Percentiles rank a stretch among this genome's conserved stretches.
phyloP scores from a whole-genome alignment of 345 rosid species.

The Camelina hispida region DNA sequence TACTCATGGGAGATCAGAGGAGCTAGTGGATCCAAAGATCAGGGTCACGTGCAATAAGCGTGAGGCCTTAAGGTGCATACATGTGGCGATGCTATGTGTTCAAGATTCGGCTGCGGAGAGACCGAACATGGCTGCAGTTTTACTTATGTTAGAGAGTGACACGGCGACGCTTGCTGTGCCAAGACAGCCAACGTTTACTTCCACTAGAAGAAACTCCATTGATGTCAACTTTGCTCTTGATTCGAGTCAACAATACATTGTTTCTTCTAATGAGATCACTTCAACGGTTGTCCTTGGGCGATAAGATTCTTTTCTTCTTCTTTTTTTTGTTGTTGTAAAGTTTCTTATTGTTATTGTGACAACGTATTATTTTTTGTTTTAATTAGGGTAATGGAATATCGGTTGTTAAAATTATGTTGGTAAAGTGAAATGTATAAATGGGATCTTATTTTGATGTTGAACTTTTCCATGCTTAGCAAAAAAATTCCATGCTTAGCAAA shows the following conservation, averaged over 20 bases:
- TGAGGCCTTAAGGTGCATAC: constrained; percentile 71
- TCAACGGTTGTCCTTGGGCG: constrained; percentile 45
- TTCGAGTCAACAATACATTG: constrained; percentile 44
- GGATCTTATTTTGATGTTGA: neutral
- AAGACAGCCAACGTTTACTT: constrained; percentile 62
- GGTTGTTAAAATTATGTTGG: neutral
- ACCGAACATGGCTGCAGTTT: constrained; percentile 71
- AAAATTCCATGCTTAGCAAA: too few species aligned
- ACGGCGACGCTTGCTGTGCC: constrained; percentile 58
- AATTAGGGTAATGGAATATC: constrained; percentile 22
- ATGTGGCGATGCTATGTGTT: constrained; percentile 81
- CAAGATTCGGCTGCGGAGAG: constrained; percentile 73
- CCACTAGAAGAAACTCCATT: constrained; percentile 49
- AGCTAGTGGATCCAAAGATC: constrained; percentile 62
- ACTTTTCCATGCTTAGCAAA: neutral
- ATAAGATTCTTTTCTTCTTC: constrained; percentile 13
- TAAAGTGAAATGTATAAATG: neutral
- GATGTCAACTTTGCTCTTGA: constrained; percentile 51
- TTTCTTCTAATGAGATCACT: constrained; percentile 45
- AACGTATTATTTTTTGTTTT: neutral
- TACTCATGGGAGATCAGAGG: constrained; percentile 63
- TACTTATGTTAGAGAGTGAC: constrained; percentile 75
- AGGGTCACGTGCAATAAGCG: constrained; percentile 45
- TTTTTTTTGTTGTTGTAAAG: constrained; percentile 19
- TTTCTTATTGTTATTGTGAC: constrained; percentile 1